Evolutionary conservation across 768 basidiomycete genomes (phyloP).

Genomic region (Coprinellus aureogranulatus): DNA sequence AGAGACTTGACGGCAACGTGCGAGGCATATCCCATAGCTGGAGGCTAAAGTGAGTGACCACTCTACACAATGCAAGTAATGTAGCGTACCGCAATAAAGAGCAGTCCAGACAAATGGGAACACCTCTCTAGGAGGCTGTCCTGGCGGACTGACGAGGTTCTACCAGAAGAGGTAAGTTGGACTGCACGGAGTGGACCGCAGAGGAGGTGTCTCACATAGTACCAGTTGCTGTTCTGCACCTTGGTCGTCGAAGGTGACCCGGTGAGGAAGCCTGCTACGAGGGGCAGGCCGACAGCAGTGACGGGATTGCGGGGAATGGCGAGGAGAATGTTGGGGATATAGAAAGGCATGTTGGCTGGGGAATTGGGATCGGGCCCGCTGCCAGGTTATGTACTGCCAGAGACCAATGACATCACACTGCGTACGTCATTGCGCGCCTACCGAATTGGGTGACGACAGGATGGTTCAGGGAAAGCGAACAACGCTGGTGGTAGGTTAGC

Average conservation of each 20-base stretch:
- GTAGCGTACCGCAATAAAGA: conserved; percentile 38
- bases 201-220: conserved; percentile 40
- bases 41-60: conserved; percentile 9
- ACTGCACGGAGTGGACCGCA: too few species aligned
- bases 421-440: conserved; percentile 15
- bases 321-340: conserved; percentile 51
- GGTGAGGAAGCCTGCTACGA: conserved; percentile 53
- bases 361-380: background rate
- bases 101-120: conserved; percentile 62
- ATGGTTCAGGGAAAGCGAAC: too few species aligned
- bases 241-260: conserved; percentile 46
- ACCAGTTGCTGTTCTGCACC: conserved; percentile 54
- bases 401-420: conserved; percentile 18
- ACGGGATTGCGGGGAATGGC: conserved; percentile 55
- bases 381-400: background rate
- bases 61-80: background rate
- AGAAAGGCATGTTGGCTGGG: conserved; percentile 20
- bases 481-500: too few species aligned
- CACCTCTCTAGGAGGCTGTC: conserved; percentile 47
- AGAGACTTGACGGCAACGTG: conserved; percentile 57
- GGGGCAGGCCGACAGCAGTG: conserved; percentile 57
- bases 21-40: conserved; percentile 67
- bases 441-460: background rate
- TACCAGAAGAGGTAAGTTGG: conserved; percentile 21
- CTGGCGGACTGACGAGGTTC: conserved; percentile 51